These are phyloP conservation scores for Scheffersomyces quercinus DNA, from an alignment of 1,139 yeast species.

Conservation along the genomic window DNA sequence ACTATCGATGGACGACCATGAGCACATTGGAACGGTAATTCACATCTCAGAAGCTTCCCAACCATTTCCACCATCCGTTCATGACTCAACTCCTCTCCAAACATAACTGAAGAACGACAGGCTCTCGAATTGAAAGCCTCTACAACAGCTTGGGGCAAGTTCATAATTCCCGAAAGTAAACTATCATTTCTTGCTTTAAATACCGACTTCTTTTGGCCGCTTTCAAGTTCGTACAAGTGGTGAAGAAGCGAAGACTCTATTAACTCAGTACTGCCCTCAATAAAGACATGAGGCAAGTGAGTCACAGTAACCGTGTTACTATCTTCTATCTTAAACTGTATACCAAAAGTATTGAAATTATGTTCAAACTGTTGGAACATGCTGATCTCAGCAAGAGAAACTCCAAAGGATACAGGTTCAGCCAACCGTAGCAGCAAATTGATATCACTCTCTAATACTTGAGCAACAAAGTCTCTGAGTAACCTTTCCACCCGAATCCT, in stretches of 20 bases:
- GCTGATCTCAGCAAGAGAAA: constrained; percentile 27
- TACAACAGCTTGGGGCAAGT: constrained; percentile 49
- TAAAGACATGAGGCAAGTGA: constrained; percentile 43
- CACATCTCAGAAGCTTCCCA: constrained; percentile 44
- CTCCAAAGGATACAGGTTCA: constrained; percentile 16
- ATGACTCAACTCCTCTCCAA: constrained; percentile 55
- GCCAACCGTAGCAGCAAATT: constrained; percentile 12
- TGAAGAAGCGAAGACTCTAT: constrained; percentile 39
- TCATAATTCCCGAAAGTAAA: constrained; percentile 15
- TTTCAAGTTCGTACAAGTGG: constrained; percentile 42
- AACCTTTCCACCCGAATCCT: constrained; percentile 56
- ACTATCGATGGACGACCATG: constrained; percentile 81
- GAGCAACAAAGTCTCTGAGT: constrained; percentile 31
- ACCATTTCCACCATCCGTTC: constrained; percentile 50
- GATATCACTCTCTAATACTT: constrained; percentile 10
- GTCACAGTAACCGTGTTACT: constrained; percentile 18
- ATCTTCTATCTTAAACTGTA: constrained; percentile 21
- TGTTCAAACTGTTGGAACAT: constrained; percentile 26
- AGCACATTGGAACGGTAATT: constrained; percentile 76
- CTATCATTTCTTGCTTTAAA: constrained; percentile 1
- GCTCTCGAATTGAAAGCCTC: constrained; percentile 63
- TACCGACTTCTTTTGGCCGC: background rate
- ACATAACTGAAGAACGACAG: constrained; percentile 71
- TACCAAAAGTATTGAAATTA: constrained; percentile 37
- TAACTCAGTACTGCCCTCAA: constrained; percentile 22